Evolutionary conservation across 2,329 filamentous ascomycete species (phyloP).

Genomic region (Paraphaeosphaeria minitans): DNA sequence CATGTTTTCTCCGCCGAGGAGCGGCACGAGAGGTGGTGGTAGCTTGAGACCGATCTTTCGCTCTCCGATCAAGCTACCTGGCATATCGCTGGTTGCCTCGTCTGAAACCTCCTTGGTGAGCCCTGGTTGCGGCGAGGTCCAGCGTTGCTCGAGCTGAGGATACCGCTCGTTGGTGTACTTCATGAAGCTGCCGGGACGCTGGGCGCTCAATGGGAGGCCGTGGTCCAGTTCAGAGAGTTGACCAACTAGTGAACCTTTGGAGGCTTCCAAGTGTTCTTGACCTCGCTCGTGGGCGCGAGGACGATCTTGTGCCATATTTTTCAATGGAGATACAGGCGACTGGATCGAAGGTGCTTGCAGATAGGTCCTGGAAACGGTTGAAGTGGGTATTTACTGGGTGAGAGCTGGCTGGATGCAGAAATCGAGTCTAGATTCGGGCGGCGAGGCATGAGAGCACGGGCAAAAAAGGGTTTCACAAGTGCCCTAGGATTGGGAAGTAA

Average conservation of each 20-base stretch:
- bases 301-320: not conserved
- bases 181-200: not conserved
- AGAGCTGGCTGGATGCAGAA: not conserved
- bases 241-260: not conserved
- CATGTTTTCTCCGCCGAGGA: too few relatives aligned
- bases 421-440: not conserved
- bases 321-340: too few relatives aligned
- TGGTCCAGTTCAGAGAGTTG: not conserved
- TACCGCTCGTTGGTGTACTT: not conserved
- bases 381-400: not conserved
- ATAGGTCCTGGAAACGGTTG: not conserved
- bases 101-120: not conserved
- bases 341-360: too few relatives aligned
- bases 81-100: not conserved
- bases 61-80: not conserved
- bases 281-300: not conserved
- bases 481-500: not conserved
- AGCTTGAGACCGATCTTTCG: not conserved
- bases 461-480: not conserved
- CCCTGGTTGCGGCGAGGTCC: not conserved
- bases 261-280: not conserved
- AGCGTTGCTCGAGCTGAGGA: not conserved
- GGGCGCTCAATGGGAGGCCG: not conserved
- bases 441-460: not conserved
- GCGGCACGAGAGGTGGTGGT: too few relatives aligned